Evolutionary conservation across 345 rosid species (phyloP).

Genomic region (Limnanthes douglasii): DNA sequence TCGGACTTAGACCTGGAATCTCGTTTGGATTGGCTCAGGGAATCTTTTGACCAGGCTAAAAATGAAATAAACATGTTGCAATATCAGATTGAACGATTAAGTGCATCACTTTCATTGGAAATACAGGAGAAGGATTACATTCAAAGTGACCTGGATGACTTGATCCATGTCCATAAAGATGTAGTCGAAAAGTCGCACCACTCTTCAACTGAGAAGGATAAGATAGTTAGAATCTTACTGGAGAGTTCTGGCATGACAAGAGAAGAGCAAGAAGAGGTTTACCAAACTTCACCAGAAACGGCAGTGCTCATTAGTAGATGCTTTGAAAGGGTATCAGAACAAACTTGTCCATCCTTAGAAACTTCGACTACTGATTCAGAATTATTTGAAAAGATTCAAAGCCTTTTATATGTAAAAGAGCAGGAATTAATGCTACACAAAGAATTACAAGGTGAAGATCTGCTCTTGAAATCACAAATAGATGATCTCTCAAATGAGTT

Average conservation of each 20-base stretch:
- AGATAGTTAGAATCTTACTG: constrained; percentile 33
- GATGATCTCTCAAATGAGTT: constrained; percentile 29
- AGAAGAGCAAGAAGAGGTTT: constrained; percentile 17
- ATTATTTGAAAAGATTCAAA: constrained; percentile 36
- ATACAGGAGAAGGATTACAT: constrained; percentile 47
- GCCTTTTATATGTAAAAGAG: constrained; percentile 49
- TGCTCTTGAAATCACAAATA: constrained; percentile 27
- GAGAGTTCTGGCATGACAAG: constrained; percentile 36
- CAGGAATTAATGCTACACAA: constrained; percentile 46
- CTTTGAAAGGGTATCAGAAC: constrained; percentile 37
- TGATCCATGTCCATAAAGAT: constrained; percentile 24
- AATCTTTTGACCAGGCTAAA: constrained; percentile 38
- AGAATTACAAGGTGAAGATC: constrained; percentile 51
- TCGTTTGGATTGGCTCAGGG: constrained; percentile 51
- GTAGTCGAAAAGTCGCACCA: constrained; percentile 22
- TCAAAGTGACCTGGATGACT: constrained; percentile 28
- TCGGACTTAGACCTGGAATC: constrained; percentile 40
- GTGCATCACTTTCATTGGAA: constrained; percentile 38
- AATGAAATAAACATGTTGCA: constrained; percentile 31
- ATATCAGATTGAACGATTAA: constrained; percentile 40
- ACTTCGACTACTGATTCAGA: constrained; percentile 20
- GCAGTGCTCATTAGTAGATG: constrained; percentile 33
- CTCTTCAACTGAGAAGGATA: constrained; percentile 39
- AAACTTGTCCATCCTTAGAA: constrained; percentile 17
- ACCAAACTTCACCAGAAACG: constrained; percentile 21